phyloP scores from a whole-genome alignment of 352 stramenopile species.

The Globisporangium barbulae region DNA sequence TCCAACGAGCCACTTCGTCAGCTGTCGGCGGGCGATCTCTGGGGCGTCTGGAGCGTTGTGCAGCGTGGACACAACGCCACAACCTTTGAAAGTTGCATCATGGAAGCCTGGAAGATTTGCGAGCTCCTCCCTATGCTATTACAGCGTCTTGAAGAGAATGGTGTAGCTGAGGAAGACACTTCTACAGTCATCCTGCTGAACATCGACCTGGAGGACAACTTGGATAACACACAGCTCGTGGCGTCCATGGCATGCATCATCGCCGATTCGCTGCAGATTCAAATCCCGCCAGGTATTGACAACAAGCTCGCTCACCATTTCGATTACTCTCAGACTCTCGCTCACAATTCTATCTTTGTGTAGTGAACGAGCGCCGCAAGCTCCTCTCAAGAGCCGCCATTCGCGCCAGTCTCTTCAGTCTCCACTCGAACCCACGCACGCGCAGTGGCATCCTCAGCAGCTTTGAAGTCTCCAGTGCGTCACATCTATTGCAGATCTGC shows the following conservation, averaged over 20 bases:
- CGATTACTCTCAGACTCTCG: not conserved
- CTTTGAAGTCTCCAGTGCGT: constrained; percentile 9
- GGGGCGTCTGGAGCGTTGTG: constrained; percentile 19
- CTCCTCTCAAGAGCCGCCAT: not conserved
- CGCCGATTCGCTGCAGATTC: constrained; percentile 21
- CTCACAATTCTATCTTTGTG: not conserved
- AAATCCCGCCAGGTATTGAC: constrained; percentile 26
- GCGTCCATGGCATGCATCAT: constrained; percentile 30
- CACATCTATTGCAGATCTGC: constrained; percentile 16
- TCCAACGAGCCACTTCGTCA: not conserved
- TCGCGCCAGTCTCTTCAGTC: constrained; percentile 16
- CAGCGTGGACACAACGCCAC: constrained; percentile 17
- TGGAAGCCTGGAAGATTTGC: constrained; percentile 23
- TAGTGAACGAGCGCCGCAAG: constrained; percentile 8
- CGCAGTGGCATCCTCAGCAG: constrained; percentile 15
- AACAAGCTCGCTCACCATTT: not conserved
- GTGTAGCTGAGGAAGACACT: not conserved
- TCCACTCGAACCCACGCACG: constrained; percentile 19
- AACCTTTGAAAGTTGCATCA: constrained; percentile 15
- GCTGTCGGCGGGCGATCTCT: not conserved
- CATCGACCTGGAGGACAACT: constrained; percentile 16
- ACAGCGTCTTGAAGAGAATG: not conserved
- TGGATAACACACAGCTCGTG: constrained; percentile 26
- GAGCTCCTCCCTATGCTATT: constrained; percentile 17
- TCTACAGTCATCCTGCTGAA: constrained; percentile 9